These are phyloP conservation scores for Talaromyces ruber DNA, from an alignment of 495 filamentous ascomycete species.

Conservation along the genomic window DNA sequence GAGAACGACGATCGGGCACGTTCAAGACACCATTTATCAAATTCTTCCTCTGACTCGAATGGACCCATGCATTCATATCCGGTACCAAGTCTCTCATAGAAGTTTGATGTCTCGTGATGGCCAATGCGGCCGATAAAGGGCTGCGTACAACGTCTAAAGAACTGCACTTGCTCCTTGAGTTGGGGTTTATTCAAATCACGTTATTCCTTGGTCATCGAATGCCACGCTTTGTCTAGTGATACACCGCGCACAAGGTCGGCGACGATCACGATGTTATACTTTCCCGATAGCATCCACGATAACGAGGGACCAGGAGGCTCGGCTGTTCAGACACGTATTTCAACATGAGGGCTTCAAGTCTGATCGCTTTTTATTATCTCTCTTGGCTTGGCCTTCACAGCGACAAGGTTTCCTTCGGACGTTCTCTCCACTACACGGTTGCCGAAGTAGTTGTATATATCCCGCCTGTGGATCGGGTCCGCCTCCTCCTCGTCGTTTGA, in stretches of 20 bases:
- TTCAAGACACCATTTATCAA: conserved; percentile 9
- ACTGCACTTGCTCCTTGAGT: conserved; percentile 7
- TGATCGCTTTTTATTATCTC: neutral
- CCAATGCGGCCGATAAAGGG: conserved; percentile 4
- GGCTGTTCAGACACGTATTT: conserved; percentile 5
- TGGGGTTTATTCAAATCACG: conserved; percentile 1
- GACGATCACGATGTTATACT: conserved; percentile 4
- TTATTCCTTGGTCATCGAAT: conserved; percentile 5
- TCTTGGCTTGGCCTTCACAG: conserved; percentile 6
- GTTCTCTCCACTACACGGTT: too few relatives aligned
- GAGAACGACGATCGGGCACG: neutral
- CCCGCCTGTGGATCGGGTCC: neutral
- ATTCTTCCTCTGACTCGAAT: conserved; percentile 9
- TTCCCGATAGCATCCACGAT: conserved; percentile 5
- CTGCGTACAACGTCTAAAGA: neutral
- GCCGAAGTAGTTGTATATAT: neutral
- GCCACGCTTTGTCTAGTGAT: conserved; percentile 8
- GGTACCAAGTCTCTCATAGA: neutral
- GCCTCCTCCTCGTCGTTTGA: neutral
- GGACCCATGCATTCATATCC: conserved; percentile 7
- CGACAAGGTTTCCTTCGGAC: neutral
- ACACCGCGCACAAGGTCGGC: conserved; percentile 6
- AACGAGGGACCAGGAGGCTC: conserved; percentile 4
- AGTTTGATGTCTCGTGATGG: neutral
- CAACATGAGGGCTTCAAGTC: conserved; percentile 8